Evolutionary conservation across 2,329 filamentous ascomycete genomes (phyloP).

Genomic region (Colletotrichum noveboracense): DNA sequence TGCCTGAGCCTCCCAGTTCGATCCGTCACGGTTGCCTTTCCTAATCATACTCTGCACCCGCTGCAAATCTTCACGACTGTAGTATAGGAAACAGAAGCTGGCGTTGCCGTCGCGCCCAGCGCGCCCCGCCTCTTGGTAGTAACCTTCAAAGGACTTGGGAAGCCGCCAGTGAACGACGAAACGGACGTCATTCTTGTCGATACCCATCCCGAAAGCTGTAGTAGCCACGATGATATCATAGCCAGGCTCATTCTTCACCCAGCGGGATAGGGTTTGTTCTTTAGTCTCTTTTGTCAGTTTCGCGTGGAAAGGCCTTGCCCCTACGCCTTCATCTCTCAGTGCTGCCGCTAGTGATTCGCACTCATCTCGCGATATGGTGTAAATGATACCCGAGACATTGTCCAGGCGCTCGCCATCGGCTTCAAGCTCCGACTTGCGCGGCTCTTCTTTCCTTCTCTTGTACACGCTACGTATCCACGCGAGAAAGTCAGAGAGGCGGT

Average conservation of each 20-base stretch:
- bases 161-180: constrained; percentile 96
- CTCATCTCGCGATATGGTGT: constrained; percentile 76
- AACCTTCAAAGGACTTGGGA: constrained; percentile 93
- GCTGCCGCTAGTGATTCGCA: constrained; percentile 74
- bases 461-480: constrained; percentile 79
- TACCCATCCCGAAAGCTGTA: constrained; percentile 97
- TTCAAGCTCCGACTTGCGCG: constrained; percentile 64
- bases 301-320: constrained; percentile 76
- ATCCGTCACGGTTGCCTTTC: constrained; percentile 48
- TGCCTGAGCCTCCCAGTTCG: constrained; percentile 55
- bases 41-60: constrained; percentile 66
- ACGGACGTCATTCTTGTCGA: constrained; percentile 92
- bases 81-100: constrained; percentile 87
- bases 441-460: constrained; percentile 65
- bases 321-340: constrained; percentile 71
- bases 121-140: constrained; percentile 93
- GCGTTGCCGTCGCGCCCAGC: constrained; percentile 91
- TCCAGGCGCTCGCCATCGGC: constrained; percentile 59
- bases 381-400: constrained; percentile 79
- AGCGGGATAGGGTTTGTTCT: constrained; percentile 72
- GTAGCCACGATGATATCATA: constrained; percentile 96
- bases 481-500: constrained; percentile 75
- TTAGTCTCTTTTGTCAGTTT: constrained; percentile 72
- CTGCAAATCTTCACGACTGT: constrained; percentile 85
- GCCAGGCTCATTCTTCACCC: constrained; percentile 74